phyloP scores from a whole-genome alignment of 257 asterid species.

The Ligustrum vulgare region DNA sequence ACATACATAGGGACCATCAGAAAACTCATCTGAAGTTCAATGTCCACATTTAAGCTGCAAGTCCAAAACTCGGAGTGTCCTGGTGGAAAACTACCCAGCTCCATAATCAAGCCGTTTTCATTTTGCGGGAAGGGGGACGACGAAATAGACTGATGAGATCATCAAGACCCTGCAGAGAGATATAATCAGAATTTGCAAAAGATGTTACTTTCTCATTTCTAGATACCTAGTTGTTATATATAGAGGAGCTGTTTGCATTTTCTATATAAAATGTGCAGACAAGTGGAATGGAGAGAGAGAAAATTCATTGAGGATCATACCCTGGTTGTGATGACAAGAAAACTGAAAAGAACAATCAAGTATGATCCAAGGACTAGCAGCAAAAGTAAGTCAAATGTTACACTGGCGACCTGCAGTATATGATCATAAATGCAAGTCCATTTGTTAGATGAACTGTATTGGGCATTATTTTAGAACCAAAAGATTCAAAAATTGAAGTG shows the following conservation, averaged over 20 bases:
- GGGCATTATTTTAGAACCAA: background rate
- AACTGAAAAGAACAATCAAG: constrained; percentile 74
- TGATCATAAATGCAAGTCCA: background rate
- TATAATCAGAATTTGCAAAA: constrained; percentile 6
- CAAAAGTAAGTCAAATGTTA: constrained; percentile 86
- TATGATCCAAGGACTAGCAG: constrained; percentile 84
- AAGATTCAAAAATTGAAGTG: background rate
- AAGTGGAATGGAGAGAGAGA: background rate
- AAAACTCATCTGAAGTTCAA: constrained; percentile 21
- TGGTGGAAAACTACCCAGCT: constrained; percentile 8
- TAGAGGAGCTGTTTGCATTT: background rate
- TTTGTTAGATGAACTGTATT: background rate
- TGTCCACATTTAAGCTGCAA: constrained; percentile 29
- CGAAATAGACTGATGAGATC: constrained; percentile 90
- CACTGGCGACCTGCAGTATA: constrained; percentile 81
- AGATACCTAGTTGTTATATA: background rate
- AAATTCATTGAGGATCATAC: constrained; percentile 37
- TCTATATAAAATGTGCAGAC: background rate
- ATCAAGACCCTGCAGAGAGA: constrained; percentile 74
- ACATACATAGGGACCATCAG: background rate
- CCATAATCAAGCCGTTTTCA: constrained; percentile 52
- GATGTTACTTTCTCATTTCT: background rate
- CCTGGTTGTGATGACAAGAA: constrained; percentile 80
- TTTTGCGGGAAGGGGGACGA: constrained; percentile 86
- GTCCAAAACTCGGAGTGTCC: background rate